Conservation (phyloP, 2,329 filamentous ascomycete genomes). For the Hypoxylon sp. region DNA sequence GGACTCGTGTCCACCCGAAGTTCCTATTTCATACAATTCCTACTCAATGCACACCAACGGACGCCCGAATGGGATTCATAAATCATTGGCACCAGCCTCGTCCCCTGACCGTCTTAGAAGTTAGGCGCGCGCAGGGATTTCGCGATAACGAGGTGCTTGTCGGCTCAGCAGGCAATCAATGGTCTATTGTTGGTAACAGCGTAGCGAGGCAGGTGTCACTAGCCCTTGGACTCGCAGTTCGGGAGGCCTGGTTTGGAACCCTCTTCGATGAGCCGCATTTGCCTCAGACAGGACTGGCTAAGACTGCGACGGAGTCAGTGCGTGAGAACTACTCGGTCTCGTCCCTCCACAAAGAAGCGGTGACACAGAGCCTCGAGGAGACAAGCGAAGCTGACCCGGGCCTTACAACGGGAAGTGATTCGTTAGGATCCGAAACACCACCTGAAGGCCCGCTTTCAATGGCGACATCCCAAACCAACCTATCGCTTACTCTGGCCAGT, state of each 20-base stretch:
- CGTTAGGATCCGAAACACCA: conserved; percentile 18
- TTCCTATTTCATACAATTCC: conserved; percentile 73
- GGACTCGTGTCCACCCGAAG: conserved; percentile 64
- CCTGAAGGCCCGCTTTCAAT: conserved; percentile 15
- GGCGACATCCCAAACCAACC: conserved; percentile 12
- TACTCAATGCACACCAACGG: conserved; percentile 63
- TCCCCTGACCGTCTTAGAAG: conserved; percentile 74
- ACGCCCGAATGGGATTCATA: conserved; percentile 66
- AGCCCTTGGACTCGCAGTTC: conserved; percentile 72
- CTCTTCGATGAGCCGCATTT: conserved; percentile 49
- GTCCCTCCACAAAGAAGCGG: background rate
- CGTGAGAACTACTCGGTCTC: background rate
- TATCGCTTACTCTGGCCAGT: conserved; percentile 40
- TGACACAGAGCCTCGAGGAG: background rate
- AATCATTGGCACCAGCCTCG: conserved; percentile 77
- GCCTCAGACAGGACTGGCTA: conserved; percentile 21
- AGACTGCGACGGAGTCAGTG: background rate
- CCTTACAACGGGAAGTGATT: background rate
- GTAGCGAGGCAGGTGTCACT: conserved; percentile 77
- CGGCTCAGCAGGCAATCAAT: conserved; percentile 67
- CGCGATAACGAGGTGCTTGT: conserved; percentile 78
- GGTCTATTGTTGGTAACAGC: conserved; percentile 79
- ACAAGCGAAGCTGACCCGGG: background rate
- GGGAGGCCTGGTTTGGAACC: conserved; percentile 66
- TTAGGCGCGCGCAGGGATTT: conserved; percentile 76